Percentiles rank a stretch among this genome's conserved stretches.
Evolutionary conservation across 2,329 filamentous ascomycete species (phyloP).

Genomic region (Epichloe baconii): DNA sequence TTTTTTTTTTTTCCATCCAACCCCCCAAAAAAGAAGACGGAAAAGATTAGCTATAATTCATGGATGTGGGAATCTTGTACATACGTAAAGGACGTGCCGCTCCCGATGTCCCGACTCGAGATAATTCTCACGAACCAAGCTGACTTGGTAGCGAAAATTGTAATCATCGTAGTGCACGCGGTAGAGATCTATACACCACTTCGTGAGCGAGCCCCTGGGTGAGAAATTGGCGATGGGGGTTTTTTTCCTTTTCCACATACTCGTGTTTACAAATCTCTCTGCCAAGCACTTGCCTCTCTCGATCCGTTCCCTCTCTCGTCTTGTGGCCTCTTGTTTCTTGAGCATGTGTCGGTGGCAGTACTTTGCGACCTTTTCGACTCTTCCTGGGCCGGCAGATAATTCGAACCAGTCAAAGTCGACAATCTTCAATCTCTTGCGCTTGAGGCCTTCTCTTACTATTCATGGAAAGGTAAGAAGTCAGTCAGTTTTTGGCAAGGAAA

Average conservation of each 20-base stretch:
- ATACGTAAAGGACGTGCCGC: conserved; percentile 37
- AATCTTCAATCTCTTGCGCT: conserved; percentile 23
- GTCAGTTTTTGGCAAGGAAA: too few species aligned
- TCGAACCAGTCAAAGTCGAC: conserved; percentile 41
- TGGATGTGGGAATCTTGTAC: conserved; percentile 11
- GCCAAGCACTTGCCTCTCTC: conserved; percentile 26
- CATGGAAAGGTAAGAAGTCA: background rate
- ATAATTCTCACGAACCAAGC: conserved; percentile 38
- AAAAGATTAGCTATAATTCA: too few species aligned
- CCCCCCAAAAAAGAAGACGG: too few species aligned
- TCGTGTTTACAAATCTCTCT: conserved; percentile 33
- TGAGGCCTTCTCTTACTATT: conserved; percentile 25
- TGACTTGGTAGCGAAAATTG: conserved; percentile 51
- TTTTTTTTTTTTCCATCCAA: background rate
- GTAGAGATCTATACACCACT: conserved; percentile 35
- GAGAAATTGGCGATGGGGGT: too few species aligned
- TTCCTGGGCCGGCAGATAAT: conserved; percentile 23
- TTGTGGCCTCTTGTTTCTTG: conserved; percentile 11
- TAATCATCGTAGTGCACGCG: conserved; percentile 51
- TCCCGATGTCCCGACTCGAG: background rate
- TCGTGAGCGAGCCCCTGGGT: too few species aligned
- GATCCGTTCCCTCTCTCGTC: conserved; percentile 20
- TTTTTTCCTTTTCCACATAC: conserved; percentile 17
- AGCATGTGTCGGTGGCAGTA: background rate
- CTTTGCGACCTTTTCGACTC: background rate